Percentiles rank a stretch among this genome's conserved stretches.
Conservation (phyloP, 2,329 filamentous ascomycete species). For the Diaporthe citrichinensis region DNA sequence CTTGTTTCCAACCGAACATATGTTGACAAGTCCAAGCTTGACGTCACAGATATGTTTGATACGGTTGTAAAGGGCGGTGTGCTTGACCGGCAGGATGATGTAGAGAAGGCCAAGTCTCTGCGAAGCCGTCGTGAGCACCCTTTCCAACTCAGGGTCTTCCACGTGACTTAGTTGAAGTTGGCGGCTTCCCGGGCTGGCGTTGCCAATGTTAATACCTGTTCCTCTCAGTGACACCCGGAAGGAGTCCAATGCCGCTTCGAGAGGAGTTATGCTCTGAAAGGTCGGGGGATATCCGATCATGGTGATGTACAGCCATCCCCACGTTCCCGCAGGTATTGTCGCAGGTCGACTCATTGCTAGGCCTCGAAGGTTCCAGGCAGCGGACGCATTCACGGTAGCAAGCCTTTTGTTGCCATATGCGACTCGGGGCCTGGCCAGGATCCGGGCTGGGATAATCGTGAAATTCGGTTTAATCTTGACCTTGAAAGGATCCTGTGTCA, state of each 20-base stretch:
- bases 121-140: not conserved
- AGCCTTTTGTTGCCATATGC: slow-evolving; percentile 58
- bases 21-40: slow-evolving; percentile 68
- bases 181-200: not conserved
- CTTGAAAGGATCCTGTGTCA: slow-evolving; percentile 61
- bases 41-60: slow-evolving; percentile 73
- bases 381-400: slow-evolving; percentile 52
- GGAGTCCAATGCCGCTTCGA: not conserved
- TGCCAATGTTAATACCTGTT: slow-evolving; percentile 36
- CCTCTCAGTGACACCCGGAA: not conserved
- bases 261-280: not conserved
- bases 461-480: slow-evolving; percentile 63
- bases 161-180: not conserved
- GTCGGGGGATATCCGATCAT: not conserved
- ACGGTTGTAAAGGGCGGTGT: slow-evolving; percentile 64
- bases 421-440: slow-evolving; percentile 67
- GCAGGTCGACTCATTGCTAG: not conserved
- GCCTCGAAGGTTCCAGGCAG: slow-evolving; percentile 67
- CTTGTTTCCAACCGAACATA: slow-evolving; percentile 68
- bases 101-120: slow-evolving; percentile 58
- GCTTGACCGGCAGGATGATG: slow-evolving; percentile 59
- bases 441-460: slow-evolving; percentile 73
- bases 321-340: not conserved
- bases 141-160: not conserved
- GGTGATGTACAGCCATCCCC: not conserved